Evolutionary conservation across 2,329 filamentous ascomycete genomes (phyloP).

Genomic region (Akanthomyces muscarius): DNA sequence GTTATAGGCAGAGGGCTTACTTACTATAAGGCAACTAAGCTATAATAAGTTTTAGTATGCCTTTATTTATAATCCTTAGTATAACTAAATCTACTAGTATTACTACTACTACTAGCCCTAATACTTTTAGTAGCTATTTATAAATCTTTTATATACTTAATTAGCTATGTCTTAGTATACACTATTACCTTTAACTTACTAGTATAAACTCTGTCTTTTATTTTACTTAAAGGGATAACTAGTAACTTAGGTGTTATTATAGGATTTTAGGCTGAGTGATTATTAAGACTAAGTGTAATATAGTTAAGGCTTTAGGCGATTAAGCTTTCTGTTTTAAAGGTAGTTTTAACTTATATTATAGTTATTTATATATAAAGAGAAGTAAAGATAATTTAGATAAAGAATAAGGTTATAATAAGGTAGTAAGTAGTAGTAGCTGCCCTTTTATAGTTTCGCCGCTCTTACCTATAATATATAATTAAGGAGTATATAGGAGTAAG

Average conservation of each 20-base stretch:
- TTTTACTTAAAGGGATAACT: not conserved
- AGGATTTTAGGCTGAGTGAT: not conserved
- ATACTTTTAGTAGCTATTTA: not conserved
- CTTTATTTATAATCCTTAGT: not conserved
- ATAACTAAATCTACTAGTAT: not conserved
- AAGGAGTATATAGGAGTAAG: not conserved
- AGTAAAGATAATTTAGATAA: not conserved
- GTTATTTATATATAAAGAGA: not conserved
- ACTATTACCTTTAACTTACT: not conserved
- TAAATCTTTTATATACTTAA: not conserved
- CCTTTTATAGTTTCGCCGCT: not conserved
- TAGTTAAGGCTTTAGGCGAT: not conserved
- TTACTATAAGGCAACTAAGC: not conserved
- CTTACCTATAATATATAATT: not conserved
- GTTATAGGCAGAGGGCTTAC: not conserved
- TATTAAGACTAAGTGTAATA: not conserved
- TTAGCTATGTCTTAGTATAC: not conserved
- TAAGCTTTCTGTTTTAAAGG: not conserved
- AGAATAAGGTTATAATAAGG: too few species aligned
- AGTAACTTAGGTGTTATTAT: not conserved
- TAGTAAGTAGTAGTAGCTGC: not conserved
- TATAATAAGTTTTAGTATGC: not conserved
- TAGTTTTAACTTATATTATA: not conserved
- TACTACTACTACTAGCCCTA: not conserved
- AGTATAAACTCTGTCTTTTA: not conserved